Evolutionary conservation across 192 early-diverging fungal species (phyloP).

Genomic region (Coemansia sp.): DNA sequence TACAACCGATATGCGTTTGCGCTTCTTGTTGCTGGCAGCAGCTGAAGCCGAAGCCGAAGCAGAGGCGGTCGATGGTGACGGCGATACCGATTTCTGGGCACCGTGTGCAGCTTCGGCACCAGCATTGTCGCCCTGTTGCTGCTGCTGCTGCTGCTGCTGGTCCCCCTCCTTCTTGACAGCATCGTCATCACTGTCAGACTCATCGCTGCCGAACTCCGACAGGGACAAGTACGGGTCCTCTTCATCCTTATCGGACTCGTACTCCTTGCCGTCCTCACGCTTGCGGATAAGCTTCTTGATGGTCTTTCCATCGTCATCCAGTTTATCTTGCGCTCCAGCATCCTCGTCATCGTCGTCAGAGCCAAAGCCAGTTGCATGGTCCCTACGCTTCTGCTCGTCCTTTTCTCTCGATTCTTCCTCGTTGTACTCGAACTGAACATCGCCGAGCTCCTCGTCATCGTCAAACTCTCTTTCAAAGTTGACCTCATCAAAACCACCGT

Average conservation of each 20-base stretch:
- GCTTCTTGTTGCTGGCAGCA: constrained; percentile 38
- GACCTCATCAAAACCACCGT: constrained; percentile 66
- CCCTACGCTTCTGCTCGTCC: constrained; percentile 50
- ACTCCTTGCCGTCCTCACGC: constrained; percentile 56
- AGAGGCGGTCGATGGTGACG: constrained; percentile 2
- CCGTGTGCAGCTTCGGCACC: neutral
- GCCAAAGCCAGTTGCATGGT: constrained; percentile 13
- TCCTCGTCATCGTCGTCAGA: constrained; percentile 47
- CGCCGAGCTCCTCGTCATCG: constrained; percentile 74
- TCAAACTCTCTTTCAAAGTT: constrained; percentile 81
- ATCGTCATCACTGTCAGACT: constrained; percentile 36
- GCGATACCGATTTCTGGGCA: neutral
- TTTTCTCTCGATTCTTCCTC: constrained; percentile 64
- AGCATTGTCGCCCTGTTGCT: constrained; percentile 19
- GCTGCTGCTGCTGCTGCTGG: constrained; percentile 10
- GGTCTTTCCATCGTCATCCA: constrained; percentile 51
- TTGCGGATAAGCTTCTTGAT: constrained; percentile 66
- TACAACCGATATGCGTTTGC: constrained; percentile 44
- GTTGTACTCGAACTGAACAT: constrained; percentile 64
- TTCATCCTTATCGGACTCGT: constrained; percentile 34
- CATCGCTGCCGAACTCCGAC: constrained; percentile 43
- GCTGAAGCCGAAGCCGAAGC: neutral
- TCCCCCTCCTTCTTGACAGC: constrained; percentile 14
- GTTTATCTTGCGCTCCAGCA: constrained; percentile 10
- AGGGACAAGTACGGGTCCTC: constrained; percentile 50